Evolutionary conservation across 2,329 filamentous ascomycete genomes (phyloP).

Genomic region (Sarocladiaceae sp.): DNA sequence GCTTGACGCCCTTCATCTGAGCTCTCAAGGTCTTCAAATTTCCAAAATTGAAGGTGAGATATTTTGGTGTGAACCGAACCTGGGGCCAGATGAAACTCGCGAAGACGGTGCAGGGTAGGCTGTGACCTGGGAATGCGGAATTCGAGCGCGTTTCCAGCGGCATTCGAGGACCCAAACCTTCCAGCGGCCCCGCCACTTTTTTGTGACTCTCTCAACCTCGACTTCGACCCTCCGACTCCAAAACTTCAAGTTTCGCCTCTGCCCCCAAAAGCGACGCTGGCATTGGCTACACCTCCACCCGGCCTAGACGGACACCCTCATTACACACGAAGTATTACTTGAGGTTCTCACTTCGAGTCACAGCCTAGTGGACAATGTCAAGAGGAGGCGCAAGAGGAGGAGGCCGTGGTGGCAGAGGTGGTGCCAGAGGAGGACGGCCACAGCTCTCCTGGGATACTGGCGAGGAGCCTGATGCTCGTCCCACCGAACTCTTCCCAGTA

Average conservation of each 20-base stretch:
- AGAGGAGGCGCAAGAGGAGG: slow-evolving; percentile 29
- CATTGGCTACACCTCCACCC: too few relatives aligned
- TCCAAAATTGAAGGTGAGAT: too few relatives aligned
- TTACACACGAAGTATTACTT: slow-evolving; percentile 1
- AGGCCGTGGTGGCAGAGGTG: slow-evolving; percentile 43
- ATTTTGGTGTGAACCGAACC: too few relatives aligned
- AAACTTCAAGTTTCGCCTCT: slow-evolving; percentile 5
- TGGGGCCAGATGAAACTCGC: too few relatives aligned
- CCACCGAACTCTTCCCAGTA: slow-evolving; percentile 55
- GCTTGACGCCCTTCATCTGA: too few relatives aligned
- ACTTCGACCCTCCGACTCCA: too few relatives aligned
- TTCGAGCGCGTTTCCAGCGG: slow-evolving; percentile 2
- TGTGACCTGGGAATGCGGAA: neutral
- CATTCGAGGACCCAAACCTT: neutral
- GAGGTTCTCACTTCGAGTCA: neutral
- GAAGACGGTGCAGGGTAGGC: neutral
- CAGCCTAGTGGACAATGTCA: slow-evolving; percentile 33
- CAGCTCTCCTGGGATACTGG: slow-evolving; percentile 46
- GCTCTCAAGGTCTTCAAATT: too few relatives aligned
- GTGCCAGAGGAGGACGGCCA: slow-evolving; percentile 41
- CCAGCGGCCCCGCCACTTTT: slow-evolving; percentile 4
- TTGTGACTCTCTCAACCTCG: neutral
- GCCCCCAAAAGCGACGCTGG: too few relatives aligned
- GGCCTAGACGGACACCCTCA: too few relatives aligned
- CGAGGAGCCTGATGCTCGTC: slow-evolving; percentile 50